phyloP scores from a whole-genome alignment of 164 flowering plant species.

The Vitis rotundifolia region DNA sequence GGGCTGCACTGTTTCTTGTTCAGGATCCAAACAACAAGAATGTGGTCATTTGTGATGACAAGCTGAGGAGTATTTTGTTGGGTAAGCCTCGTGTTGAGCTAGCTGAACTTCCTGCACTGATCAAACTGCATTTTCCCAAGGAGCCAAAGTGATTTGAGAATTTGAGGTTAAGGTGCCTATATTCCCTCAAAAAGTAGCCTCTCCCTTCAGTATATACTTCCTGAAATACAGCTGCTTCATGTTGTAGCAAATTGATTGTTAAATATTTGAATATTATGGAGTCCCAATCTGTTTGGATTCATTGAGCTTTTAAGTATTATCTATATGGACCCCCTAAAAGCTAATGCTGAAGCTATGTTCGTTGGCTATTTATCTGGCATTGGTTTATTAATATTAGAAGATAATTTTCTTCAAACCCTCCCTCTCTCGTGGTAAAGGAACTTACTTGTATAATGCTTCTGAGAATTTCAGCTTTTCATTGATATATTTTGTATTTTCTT shows the following conservation, averaged over 20 bases:
- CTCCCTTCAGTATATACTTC: no score
- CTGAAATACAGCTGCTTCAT: background rate
- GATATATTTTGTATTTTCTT: no score
- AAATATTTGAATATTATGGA: background rate
- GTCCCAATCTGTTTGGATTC: background rate
- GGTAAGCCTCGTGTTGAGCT: slow-evolving; percentile 78
- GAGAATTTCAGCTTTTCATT: no score
- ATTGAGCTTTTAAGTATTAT: background rate
- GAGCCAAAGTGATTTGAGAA: slow-evolving; percentile 36
- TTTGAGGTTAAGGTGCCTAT: background rate
- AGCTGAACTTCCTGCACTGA: slow-evolving; percentile 78
- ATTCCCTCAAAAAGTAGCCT: background rate
- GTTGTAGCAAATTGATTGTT: background rate
- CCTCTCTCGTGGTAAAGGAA: no score
- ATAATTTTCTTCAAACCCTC: background rate
- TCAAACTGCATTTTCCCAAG: slow-evolving; percentile 91
- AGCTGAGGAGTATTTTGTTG: slow-evolving; percentile 73
- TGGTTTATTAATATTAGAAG: background rate
- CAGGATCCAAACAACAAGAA: slow-evolving; percentile 90
- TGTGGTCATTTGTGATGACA: slow-evolving; percentile 83
- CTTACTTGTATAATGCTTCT: no score
- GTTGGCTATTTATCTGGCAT: background rate
- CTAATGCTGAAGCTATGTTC: no score
- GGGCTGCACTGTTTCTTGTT: slow-evolving; percentile 7
- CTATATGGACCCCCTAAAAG: background rate